phyloP scores from a whole-genome alignment of 495 filamentous ascomycete species.

The Penicillium ochrochloron region DNA sequence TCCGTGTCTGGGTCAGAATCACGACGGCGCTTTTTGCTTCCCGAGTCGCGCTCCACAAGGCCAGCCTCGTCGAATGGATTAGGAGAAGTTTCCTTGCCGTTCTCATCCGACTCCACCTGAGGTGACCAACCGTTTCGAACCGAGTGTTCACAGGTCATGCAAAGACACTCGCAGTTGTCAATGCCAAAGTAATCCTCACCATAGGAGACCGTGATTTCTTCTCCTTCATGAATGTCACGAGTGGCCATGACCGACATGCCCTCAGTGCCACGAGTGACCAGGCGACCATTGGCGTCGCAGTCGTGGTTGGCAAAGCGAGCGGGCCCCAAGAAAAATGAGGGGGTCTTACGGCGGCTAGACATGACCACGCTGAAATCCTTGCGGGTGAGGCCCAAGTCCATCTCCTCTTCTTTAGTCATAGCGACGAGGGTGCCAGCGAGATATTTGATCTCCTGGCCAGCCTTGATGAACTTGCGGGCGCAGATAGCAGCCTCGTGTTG shows the following conservation, averaged over 20 bases:
- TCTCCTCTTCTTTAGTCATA: constrained; percentile 89
- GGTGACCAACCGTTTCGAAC: constrained; percentile 80
- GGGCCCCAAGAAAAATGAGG: constrained; percentile 90
- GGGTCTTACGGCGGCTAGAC: constrained; percentile 84
- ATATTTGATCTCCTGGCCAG: constrained; percentile 87
- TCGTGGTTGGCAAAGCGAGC: constrained; percentile 98
- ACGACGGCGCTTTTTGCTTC: constrained; percentile 50
- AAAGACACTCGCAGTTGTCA: constrained; percentile 94
- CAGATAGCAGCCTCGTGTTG: constrained; percentile 85
- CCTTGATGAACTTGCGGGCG: constrained; percentile 76
- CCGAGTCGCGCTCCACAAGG: constrained; percentile 18
- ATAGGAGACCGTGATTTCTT: constrained; percentile 96
- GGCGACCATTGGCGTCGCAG: constrained; percentile 86
- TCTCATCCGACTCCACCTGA: constrained; percentile 41
- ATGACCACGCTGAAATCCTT: constrained; percentile 97
- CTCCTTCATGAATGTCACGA: constrained; percentile 79
- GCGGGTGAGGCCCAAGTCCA: constrained; percentile 71
- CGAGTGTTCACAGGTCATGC: constrained; percentile 79
- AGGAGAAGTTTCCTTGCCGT: constrained; percentile 46
- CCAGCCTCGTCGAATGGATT: constrained; percentile 35
- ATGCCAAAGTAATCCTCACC: constrained; percentile 95
- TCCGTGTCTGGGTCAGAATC: constrained; percentile 44
- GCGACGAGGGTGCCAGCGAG: constrained; percentile 85
- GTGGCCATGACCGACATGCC: constrained; percentile 86
- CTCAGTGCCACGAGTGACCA: constrained; percentile 79